Conservation (phyloP, 139 green algal genomes). For the Chlorella sp. region DNA sequence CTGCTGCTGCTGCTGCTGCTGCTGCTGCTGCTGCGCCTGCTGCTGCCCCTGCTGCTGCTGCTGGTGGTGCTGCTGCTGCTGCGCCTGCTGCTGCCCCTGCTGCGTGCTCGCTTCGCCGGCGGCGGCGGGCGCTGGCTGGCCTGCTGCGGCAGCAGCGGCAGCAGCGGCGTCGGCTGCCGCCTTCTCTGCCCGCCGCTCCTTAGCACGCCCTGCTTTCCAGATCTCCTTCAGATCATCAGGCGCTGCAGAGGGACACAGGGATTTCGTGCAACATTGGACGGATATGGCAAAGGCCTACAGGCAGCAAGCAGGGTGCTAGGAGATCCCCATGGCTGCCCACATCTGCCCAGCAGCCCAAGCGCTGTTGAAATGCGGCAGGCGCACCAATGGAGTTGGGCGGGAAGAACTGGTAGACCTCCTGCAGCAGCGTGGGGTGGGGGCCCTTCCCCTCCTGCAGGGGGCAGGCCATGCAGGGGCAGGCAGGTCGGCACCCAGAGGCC, state of each 20-base stretch:
- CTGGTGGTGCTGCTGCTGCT: not conserved
- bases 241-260: too few relatives aligned
- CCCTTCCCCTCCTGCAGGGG: not conserved
- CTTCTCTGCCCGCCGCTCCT: not conserved
- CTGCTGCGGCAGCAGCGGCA: not conserved
- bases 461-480: not conserved
- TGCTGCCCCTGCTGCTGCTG: not conserved
- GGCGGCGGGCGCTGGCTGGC: not conserved
- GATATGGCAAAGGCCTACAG: too few relatives aligned
- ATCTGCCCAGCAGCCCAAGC: too few relatives aligned
- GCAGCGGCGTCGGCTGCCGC: not conserved
- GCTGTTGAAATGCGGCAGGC: too few relatives aligned
- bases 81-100: not conserved
- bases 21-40: not conserved
- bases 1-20: not conserved
- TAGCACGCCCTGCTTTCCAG: too few relatives aligned
- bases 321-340: too few relatives aligned
- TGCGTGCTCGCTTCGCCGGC: not conserved
- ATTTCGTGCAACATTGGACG: too few relatives aligned
- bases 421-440: not conserved
- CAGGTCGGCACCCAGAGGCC: too few relatives aligned
- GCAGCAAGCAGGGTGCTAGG: too few relatives aligned
- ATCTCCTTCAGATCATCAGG: too few relatives aligned
- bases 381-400: conserved; percentile 21
- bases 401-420: conserved; percentile 24